Evolutionary conservation across 257 asterid genomes (phyloP).

Genomic region (Marsdenia floribunda): DNA sequence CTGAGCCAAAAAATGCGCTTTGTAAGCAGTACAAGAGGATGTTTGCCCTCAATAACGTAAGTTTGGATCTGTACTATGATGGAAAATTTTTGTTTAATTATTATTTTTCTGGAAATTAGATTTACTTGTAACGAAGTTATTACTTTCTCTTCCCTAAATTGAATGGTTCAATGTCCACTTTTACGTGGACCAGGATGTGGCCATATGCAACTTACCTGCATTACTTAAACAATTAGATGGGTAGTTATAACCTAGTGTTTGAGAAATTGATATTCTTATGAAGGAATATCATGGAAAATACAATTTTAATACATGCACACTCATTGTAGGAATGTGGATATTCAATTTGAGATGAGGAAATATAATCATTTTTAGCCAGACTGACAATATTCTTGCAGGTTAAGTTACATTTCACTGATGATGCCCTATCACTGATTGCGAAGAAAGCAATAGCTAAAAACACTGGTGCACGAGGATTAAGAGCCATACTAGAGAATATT

Average conservation of each 20-base stretch:
- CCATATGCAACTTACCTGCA: background rate
- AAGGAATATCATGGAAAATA: background rate
- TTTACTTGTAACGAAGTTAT: background rate
- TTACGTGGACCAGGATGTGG: background rate
- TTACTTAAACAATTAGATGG: background rate
- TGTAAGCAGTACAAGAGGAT: conserved; percentile 88
- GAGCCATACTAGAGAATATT: conserved; percentile 79
- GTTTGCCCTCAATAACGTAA: conserved; percentile 76
- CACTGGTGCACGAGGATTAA: conserved; percentile 94
- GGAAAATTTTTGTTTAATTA: background rate
- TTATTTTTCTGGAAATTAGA: background rate
- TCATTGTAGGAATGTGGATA: background rate
- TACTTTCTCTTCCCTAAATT: background rate
- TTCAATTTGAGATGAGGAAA: background rate
- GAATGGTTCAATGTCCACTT: background rate
- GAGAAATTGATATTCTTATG: background rate
- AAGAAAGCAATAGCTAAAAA: conserved; percentile 66
- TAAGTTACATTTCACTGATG: conserved; percentile 57
- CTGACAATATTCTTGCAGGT: conserved; percentile 36
- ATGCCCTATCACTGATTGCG: conserved; percentile 69
- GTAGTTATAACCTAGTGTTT: background rate
- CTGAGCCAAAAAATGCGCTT: conserved; percentile 82
- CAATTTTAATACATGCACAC: background rate
- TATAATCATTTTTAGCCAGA: background rate
- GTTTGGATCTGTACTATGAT: conserved; percentile 24